phyloP scores from a whole-genome alignment of 2,329 filamentous ascomycete genomes.

The Mollisiaceae sp. region DNA sequence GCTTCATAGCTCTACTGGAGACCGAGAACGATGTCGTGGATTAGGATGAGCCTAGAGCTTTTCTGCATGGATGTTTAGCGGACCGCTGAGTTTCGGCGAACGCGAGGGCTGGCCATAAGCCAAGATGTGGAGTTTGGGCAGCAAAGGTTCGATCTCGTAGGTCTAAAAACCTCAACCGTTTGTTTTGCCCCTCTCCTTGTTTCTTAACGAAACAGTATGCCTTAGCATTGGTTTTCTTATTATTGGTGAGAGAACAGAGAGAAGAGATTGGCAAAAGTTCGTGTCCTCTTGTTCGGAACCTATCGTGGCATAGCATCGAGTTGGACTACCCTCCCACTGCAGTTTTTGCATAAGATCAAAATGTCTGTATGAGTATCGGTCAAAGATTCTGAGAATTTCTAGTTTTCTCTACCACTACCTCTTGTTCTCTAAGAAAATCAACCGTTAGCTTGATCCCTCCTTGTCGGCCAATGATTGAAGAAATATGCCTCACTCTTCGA shows the following conservation, averaged over 20 bases:
- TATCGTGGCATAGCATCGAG: neutral
- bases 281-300: neutral
- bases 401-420: neutral
- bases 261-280: neutral
- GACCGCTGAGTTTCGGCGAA: neutral
- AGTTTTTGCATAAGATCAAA: neutral
- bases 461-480: neutral
- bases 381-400: too few species aligned
- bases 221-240: neutral
- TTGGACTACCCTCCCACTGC: too few species aligned
- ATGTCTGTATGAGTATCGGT: neutral
- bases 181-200: too few species aligned
- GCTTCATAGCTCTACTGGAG: neutral
- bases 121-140: neutral
- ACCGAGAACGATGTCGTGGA: neutral
- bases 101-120: neutral
- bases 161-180: too few species aligned
- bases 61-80: conserved; percentile 5
- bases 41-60: neutral
- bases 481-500: neutral
- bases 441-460: neutral
- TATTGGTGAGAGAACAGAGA: neutral
- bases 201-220: neutral
- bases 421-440: neutral
- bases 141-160: neutral